These are phyloP conservation scores for Hymenoscyphus fraxineus DNA, from an alignment of 2,329 filamentous ascomycete species.

Conservation along the genomic window DNA sequence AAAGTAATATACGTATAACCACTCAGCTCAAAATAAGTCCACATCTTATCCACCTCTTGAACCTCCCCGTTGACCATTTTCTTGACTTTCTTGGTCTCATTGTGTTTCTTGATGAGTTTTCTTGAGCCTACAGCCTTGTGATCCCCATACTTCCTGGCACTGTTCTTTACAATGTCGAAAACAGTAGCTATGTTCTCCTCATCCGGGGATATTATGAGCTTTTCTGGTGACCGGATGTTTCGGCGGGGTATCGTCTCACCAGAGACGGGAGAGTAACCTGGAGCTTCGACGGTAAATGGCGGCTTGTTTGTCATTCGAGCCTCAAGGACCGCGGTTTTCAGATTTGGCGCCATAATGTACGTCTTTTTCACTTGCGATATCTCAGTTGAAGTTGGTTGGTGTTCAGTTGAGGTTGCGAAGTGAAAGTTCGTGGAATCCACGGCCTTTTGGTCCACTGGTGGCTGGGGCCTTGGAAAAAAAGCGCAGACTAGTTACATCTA, in stretches of 20 bases:
- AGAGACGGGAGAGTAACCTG: constrained; percentile 52
- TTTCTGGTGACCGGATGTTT: constrained; percentile 51
- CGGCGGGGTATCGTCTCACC: constrained; percentile 66
- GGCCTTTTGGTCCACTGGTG: neutral
- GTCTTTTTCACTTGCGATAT: neutral
- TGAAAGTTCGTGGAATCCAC: neutral
- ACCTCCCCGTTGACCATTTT: constrained; percentile 77
- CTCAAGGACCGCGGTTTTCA: constrained; percentile 18
- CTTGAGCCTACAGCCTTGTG: constrained; percentile 63
- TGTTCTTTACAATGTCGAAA: constrained; percentile 68
- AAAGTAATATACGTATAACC: constrained; percentile 72
- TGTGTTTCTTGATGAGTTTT: constrained; percentile 67
- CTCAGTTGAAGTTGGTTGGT: neutral
- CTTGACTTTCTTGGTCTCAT: constrained; percentile 82
- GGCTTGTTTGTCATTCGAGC: constrained; percentile 37
- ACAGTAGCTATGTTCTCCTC: constrained; percentile 45
- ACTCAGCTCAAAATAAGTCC: constrained; percentile 80
- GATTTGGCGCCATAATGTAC: constrained; percentile 17
- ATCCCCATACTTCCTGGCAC: constrained; percentile 60
- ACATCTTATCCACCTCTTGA: constrained; percentile 76
- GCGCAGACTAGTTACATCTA: neutral
- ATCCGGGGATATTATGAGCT: constrained; percentile 42
- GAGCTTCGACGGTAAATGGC: constrained; percentile 58
- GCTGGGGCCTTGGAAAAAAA: neutral
- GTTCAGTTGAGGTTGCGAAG: neutral